These are phyloP conservation scores for Fonsecaea pedrosoi DNA, from an alignment of 2,329 filamentous ascomycete genomes.

Conservation along the genomic window DNA sequence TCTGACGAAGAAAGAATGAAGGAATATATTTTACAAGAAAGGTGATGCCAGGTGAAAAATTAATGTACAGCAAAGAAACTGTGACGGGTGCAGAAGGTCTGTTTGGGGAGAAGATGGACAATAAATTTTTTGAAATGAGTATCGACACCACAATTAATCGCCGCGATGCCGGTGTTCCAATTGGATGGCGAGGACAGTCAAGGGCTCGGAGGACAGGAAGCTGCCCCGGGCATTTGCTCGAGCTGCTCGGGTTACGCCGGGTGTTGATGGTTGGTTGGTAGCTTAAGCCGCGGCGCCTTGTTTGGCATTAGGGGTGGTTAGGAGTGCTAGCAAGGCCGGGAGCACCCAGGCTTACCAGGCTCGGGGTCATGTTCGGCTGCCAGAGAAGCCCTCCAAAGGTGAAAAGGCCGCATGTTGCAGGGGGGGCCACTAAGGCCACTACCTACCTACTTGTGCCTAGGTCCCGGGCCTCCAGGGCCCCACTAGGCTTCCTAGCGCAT, in stretches of 20 bases:
- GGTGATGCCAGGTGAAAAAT: conserved; percentile 17
- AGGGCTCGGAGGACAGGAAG: conserved; percentile 15
- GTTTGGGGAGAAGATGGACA: conserved; percentile 17
- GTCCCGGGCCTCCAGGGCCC: background rate
- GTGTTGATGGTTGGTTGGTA: conserved; percentile 1
- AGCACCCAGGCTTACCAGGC: background rate
- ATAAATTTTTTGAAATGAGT: conserved; percentile 15
- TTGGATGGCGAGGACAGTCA: conserved; percentile 1
- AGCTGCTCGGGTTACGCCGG: conserved; percentile 16
- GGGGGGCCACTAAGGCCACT: background rate
- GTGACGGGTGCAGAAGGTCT: conserved; percentile 9
- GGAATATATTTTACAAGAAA: conserved; percentile 36
- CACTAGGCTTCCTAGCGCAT: background rate
- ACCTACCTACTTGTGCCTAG: background rate
- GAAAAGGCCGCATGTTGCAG: background rate
- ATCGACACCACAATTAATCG: conserved; percentile 5
- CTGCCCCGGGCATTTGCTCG: conserved; percentile 12
- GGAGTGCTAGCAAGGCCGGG: background rate
- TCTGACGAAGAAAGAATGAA: conserved; percentile 34
- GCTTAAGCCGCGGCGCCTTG: background rate
- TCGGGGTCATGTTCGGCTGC: background rate
- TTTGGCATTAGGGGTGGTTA: background rate
- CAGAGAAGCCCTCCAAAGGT: background rate
- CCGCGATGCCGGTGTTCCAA: conserved; percentile 14
- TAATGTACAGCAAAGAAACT: conserved; percentile 29